Base-by-base conservation (phyloP, 2,329 filamentous ascomycete species). In the Passalora sequoiae region DNA sequence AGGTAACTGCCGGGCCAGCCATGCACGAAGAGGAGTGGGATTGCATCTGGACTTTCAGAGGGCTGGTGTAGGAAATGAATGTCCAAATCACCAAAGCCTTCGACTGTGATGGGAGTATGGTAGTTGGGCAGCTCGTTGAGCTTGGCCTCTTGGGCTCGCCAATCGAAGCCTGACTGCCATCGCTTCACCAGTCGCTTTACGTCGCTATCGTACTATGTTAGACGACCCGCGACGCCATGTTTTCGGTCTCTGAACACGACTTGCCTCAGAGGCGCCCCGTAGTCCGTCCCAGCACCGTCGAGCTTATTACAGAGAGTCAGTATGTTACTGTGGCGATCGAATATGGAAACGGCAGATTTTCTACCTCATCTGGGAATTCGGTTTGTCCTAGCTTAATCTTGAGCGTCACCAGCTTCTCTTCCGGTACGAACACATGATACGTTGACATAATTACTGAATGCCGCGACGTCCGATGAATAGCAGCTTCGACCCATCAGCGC, bases 1-100 rank as follows among this genome's bases (percentile, higher is more conserved):
- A 83, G 59, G 58, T 84, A 86, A 50, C 76, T 81, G 1, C 84
- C 83, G 0, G 84, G 84, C 60, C 73, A 85, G 10, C 81, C 81
- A 58, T 86, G 82, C n/a, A 72, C 69, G 59, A 86, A 85, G 1
- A 86, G 60, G 21, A 86, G 58, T 0, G 83, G 82, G 30, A 86
- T 76, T 1, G 79, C 78, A 15, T 69, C 68, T 1, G 70, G 53
- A 2, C 67, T 67, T 1, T 63, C 57, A 53, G 74, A 79, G 40
- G 62, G 69, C 51, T 81, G 70, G 57, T 84, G 77, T 2, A 86
- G 61, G 58, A 81, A 84, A 63, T 86, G 83, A 3, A 86, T 67
- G 24, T 80, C 69, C 37, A 84, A 58, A 0, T 71, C 66, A 2
- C 71, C 79, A 53, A 81, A 84, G 0, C 75, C 78, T 8, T 78